Evolutionary conservation across 495 filamentous ascomycete species (phyloP), one percentile per base, ranked within the genome.

Genomic region (Astrothelium macrocarpum): DNA sequence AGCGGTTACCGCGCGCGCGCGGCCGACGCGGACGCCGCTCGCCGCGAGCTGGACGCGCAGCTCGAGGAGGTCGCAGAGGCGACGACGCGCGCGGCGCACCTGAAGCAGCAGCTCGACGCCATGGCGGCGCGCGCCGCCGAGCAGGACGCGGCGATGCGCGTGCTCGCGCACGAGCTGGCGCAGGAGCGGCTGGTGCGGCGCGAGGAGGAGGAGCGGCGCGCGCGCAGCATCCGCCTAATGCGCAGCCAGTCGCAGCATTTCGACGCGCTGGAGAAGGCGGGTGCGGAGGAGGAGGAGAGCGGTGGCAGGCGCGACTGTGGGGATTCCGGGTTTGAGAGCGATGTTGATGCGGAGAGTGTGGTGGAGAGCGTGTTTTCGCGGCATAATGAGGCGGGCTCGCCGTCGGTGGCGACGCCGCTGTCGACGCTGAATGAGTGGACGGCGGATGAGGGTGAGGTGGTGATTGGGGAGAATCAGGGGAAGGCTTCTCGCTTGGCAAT

Each of bases 31-130:
- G 79, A 79, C 61, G 84, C 88, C 56, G 71, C 83, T 9, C 67
- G 79, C 56, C 82, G 81, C 7, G 89, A 91, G 68, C 80, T 84
- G 62, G 81, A 80, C 29, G 86, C 85, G 12, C 82, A 85, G 70
- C 71, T 72, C 7, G 90, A 94, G 56, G 90, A 93, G 71, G 74
- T 87, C 2, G 87, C 89, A 61, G 89, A 90, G 70, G 82, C 87
- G n/a, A 80, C 86, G 53, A 87, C 87, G 11, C 78, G 88, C 0
- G 79, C 82, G 14, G 75, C 77, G 34, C 81, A 87, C 65, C 77
- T 92, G 28, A 89, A 87, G 73, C 78, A 79, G 60, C 90, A 95
- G 73, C 77, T 95, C 7, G 87, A 91, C 71, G 85, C 83, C 39
- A 87, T 93, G 84, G 84, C 89, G 1, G 79, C 76, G n/a, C 82